phyloP scores from a whole-genome alignment of 345 rosid genomes.

The Eucalyptus microcorys region DNA sequence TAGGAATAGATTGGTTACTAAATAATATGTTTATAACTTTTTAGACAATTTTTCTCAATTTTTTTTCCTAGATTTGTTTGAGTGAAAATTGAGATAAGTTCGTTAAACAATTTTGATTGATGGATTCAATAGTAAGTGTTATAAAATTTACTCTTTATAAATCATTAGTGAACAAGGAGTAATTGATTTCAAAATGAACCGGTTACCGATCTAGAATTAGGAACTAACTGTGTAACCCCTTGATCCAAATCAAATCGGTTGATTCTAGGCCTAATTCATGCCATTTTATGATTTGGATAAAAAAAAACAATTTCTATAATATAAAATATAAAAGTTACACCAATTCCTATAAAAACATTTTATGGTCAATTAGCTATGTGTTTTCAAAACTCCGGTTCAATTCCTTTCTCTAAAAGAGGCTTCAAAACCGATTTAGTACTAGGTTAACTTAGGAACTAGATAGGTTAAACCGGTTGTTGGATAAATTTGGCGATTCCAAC shows the following conservation, averaged over 20 bases:
- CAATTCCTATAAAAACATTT: background rate
- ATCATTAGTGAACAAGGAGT: rapidly evolving
- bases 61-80: background rate
- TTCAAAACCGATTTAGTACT: background rate
- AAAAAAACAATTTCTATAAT: background rate
- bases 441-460: background rate
- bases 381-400: background rate
- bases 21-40: background rate
- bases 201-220: rapidly evolving
- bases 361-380: background rate
- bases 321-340: background rate
- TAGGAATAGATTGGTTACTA: rapidly evolving
- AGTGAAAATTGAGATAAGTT: background rate
- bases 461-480: rapidly evolving
- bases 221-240: rapidly evolving
- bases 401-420: background rate
- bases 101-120: background rate
- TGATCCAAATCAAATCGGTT: background rate
- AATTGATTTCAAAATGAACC: background rate
- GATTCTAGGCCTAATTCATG: rapidly evolving
- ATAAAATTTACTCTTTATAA: background rate
- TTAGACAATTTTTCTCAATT: rapidly evolving
- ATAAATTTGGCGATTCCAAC: background rate
- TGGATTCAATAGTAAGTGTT: background rate
- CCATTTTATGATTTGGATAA: rapidly evolving